Conservation (phyloP, 345 rosid genomes). For the Brassica carinata region DNA sequence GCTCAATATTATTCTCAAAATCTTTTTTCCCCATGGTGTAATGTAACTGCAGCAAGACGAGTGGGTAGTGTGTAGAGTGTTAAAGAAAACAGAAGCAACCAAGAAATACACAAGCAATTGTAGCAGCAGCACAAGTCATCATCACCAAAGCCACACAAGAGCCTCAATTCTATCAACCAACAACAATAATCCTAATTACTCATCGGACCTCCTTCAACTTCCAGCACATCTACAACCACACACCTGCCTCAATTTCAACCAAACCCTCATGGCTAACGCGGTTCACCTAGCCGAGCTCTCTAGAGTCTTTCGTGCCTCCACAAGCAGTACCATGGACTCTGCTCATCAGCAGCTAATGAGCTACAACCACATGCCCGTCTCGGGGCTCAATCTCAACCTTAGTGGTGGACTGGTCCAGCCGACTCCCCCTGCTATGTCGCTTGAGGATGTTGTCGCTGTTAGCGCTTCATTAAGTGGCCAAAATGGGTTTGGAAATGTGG, state of each 20-base stretch:
- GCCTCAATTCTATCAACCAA: constrained; percentile 26
- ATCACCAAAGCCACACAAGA: constrained; percentile 32
- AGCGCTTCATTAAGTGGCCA: constrained; percentile 39
- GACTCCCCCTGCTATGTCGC: constrained; percentile 45
- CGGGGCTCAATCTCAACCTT: constrained; percentile 80
- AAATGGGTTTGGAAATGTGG: constrained; percentile 50
- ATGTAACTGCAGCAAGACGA: constrained; percentile 63
- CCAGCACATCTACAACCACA: constrained; percentile 35
- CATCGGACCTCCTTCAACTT: constrained; percentile 38
- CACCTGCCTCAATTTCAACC: constrained; percentile 32
- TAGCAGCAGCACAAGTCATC: constrained; percentile 36
- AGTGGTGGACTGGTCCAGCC: constrained; percentile 60
- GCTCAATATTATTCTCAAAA: background rate
- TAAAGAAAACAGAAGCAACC: constrained; percentile 77
- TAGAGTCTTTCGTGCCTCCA: constrained; percentile 59
- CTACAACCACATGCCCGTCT: constrained; percentile 58
- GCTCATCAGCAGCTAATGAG: constrained; percentile 50
- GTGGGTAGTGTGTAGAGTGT: constrained; percentile 97
- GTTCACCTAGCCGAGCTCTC: constrained; percentile 73
- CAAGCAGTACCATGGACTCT: constrained; percentile 42
- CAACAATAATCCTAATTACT: constrained; percentile 30
- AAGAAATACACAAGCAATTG: constrained; percentile 63
- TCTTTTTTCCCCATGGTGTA: background rate
- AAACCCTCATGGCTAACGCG: constrained; percentile 43
- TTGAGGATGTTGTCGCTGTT: constrained; percentile 52